Percentiles rank a stretch among this genome's conserved stretches.
These are phyloP conservation scores for Ambrosia trifida DNA, from an alignment of 129 eudicot species.

Conservation along the genomic window DNA sequence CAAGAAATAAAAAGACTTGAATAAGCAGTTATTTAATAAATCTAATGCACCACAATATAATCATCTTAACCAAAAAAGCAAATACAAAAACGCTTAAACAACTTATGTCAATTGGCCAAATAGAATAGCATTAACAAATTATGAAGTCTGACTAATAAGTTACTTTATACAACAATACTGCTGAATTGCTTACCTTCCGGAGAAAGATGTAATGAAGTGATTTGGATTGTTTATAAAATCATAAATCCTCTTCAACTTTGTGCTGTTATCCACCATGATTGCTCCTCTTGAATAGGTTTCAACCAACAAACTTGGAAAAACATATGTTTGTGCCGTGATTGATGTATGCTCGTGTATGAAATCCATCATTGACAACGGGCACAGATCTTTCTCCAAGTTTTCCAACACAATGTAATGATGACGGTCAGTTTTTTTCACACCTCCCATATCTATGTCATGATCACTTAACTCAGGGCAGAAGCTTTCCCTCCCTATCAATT, in stretches of 20 bases:
- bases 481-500: slow-evolving; percentile 30
- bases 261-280: slow-evolving; percentile 40
- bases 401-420: slow-evolving; percentile 50
- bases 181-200: slow-evolving; percentile 57
- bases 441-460: slow-evolving; percentile 61
- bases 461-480: slow-evolving; percentile 13
- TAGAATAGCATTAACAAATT: not conserved
- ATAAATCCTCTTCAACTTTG: slow-evolving; percentile 43
- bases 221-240: slow-evolving; percentile 56
- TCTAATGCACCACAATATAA: not conserved
- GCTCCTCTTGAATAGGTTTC: slow-evolving; percentile 64
- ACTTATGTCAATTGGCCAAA: not conserved
- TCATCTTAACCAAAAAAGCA: not conserved
- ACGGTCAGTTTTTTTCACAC: slow-evolving; percentile 25
- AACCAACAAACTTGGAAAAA: slow-evolving; percentile 49
- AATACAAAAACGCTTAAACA: not conserved
- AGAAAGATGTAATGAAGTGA: slow-evolving; percentile 55
- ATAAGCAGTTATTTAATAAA: not conserved
- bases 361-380: slow-evolving; percentile 42
- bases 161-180: not conserved
- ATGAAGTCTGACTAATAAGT: not conserved
- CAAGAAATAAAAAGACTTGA: slow-evolving; percentile 15
- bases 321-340: slow-evolving; percentile 43
- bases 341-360: slow-evolving; percentile 58
- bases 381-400: slow-evolving; percentile 65